These are phyloP conservation scores for Exidia glandulosa DNA, from an alignment of 768 basidiomycete species.

Conservation along the genomic window DNA sequence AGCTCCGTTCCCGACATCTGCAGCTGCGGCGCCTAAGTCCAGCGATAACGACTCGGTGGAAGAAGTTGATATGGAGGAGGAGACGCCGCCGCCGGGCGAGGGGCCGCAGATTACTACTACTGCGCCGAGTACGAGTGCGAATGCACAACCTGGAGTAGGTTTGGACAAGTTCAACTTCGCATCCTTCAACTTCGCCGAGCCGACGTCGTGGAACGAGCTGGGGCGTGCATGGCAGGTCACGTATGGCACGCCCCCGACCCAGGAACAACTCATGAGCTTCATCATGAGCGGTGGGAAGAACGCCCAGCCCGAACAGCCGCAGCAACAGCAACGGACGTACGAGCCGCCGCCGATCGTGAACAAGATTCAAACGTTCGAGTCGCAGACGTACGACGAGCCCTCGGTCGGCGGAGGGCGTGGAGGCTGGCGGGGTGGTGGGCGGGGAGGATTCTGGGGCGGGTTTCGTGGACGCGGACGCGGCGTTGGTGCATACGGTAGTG, in stretches of 20 bases:
- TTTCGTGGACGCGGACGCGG: conserved; percentile 37
- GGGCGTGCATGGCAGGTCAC: conserved; percentile 68
- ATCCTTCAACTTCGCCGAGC: conserved; percentile 62
- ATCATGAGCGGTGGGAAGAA: conserved; percentile 18
- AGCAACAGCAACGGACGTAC: conserved; percentile 11
- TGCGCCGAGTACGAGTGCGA: neutral
- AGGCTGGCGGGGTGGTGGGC: conserved; percentile 22
- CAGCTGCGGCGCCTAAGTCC: neutral
- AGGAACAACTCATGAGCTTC: conserved; percentile 69
- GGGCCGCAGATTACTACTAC: neutral
- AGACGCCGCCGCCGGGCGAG: neutral
- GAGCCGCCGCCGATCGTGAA: conserved; percentile 3
- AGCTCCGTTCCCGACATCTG: neutral
- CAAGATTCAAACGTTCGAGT: conserved; percentile 5
- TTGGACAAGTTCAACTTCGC: conserved; percentile 60
- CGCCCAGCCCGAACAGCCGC: neutral
- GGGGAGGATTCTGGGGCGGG: conserved; percentile 19
- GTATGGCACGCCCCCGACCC: conserved; percentile 55
- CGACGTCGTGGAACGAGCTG: conserved; percentile 71
- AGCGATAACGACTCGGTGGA: neutral
- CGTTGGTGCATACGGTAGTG: conserved; percentile 24
- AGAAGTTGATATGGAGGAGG: neutral
- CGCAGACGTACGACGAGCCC: conserved; percentile 7
- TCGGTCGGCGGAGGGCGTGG: conserved; percentile 24
- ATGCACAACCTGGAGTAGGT: conserved; percentile 18